Evolutionary conservation across 164 flowering plant species (phyloP), one percentile per base, ranked within the genome.

Genomic region (Echeveria elegans): DNA sequence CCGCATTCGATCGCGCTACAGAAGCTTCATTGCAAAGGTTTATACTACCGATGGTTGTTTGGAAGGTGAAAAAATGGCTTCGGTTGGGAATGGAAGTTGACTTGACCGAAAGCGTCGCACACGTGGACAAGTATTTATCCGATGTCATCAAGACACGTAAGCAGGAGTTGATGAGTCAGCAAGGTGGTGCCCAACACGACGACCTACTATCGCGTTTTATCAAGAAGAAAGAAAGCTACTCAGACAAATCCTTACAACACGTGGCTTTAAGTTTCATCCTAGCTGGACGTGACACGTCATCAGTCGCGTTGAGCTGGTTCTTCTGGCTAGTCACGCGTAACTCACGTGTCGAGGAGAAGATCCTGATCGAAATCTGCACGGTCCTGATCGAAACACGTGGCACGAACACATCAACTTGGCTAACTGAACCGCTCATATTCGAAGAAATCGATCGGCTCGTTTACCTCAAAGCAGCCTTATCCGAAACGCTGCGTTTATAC

Each of bases 201-300:
- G 66, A 63, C 47, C 34, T 63, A 15, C 66, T 63, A 16, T 63
- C 66, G 12, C 45, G 66, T 21, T 63, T 63, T 6, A 63, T 63
- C 29, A 63, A 37, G 15, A 63, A 63, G 66, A 63, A 63, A 37
- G 66, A 63, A 40, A 18, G 45, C 16, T 63, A 63, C 30, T n/a
- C 66, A 6, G 45, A 63, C 7, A 63, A 63, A n/a, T 63, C 21
- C 14, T 30, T 65, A 15, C 68, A 45, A 40, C 30, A 65, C 48
- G 53, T 65, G 30, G 68, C 68, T 6, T 30, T 38, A 12, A 65
- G 29, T 14, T 38, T 65, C 23, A 65, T 65, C 50, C 50, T 37
- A 24, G 67, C 47, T 6, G 50, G 40, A 53, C 43, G 56, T 21
- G 14, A 62, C 34, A 68, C 66, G 73, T 72, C 64, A 76, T 73